Evolutionary conservation across 768 basidiomycete genomes (phyloP), one percentile per base, ranked within the genome.

Genomic region (Porphyrellus cyaneotinctus): DNA sequence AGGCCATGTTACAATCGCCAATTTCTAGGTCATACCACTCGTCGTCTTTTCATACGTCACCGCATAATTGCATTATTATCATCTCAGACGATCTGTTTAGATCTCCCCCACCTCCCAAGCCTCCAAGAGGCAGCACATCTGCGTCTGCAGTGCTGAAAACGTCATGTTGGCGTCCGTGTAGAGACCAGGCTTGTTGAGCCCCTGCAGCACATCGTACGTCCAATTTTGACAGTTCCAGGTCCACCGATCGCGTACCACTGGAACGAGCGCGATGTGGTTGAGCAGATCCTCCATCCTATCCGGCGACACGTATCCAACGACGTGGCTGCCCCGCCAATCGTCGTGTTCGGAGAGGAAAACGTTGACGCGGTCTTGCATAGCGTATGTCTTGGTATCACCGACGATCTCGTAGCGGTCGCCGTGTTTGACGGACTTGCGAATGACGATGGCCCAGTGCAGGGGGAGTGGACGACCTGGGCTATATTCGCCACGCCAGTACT

Each of bases 151-250:
- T 2, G 31, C 49, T 0, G 35, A 52, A 7, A 58, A 43, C 9
- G 53, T 57, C 32, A 67, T 20, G 17, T 54, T 36, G 37, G n/a
- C 47, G 23, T 61, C 60, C 35, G 62, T 58, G 6, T 62, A 57
- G 18, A 67, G 22, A 18, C 41, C 48, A 0, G 39, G 17, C 3
- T 37, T n/a, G 2, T 57, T 44, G 12, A 69, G 26, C 35, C 57
- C 52, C 17, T 33, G 13, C 36, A 68, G 44, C 30, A 43, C 56
- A 0, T 69, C 67, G 20, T 53, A 57, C 32, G 67, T 68, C 67
- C 65, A 67, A 18, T 57, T 60, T 43, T 70, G 67, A 41, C 54
- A 58, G 45, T 68, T 62, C 68, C 67, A 70, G 5, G 30, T 51
- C 51, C 48, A 49, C 14, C 52, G 54, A 2, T 55, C n/a, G 3